Percentiles rank a stretch among this genome's conserved stretches.
These are phyloP conservation scores for Aspergillus saccharolyticus DNA, from an alignment of 495 filamentous ascomycete genomes.

Conservation along the genomic window DNA sequence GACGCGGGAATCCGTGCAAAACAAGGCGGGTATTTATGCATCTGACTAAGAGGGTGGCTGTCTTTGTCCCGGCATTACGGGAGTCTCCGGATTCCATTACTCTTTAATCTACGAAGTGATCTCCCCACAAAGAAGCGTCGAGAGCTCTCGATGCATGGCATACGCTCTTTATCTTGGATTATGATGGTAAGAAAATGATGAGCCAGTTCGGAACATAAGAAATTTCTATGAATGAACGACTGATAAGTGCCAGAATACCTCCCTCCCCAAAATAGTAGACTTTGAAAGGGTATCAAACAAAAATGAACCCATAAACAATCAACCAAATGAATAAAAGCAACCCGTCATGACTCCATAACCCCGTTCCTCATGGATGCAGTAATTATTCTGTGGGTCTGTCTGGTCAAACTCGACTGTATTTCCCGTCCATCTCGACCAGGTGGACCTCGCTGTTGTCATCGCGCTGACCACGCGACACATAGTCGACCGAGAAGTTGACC, in stretches of 20 bases:
- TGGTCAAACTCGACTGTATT: background rate
- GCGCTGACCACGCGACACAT: slow-evolving; percentile 1
- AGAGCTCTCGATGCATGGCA: too few species aligned
- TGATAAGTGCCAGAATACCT: background rate
- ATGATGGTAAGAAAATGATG: too few species aligned
- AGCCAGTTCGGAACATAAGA: too few species aligned
- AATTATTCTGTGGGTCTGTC: background rate
- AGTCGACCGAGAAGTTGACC: slow-evolving; percentile 15
- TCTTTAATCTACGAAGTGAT: too few species aligned
- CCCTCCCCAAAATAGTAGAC: too few species aligned
- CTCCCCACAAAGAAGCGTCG: too few species aligned
- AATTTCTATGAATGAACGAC: background rate
- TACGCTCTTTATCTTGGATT: too few species aligned
- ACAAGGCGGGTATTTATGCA: background rate
- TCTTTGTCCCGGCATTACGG: background rate
- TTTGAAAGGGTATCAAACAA: background rate
- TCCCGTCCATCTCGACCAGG: slow-evolving; percentile 41
- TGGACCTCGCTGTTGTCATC: slow-evolving; percentile 7
- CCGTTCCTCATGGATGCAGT: background rate
- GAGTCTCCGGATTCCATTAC: background rate
- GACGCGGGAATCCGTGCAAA: too few species aligned
- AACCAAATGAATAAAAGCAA: too few species aligned
- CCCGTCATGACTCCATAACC: background rate
- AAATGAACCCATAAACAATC: background rate
- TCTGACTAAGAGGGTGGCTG: background rate